Base-by-base conservation (phyloP, 2,329 filamentous ascomycete species). In the Rhynchosporium agropyri region DNA sequence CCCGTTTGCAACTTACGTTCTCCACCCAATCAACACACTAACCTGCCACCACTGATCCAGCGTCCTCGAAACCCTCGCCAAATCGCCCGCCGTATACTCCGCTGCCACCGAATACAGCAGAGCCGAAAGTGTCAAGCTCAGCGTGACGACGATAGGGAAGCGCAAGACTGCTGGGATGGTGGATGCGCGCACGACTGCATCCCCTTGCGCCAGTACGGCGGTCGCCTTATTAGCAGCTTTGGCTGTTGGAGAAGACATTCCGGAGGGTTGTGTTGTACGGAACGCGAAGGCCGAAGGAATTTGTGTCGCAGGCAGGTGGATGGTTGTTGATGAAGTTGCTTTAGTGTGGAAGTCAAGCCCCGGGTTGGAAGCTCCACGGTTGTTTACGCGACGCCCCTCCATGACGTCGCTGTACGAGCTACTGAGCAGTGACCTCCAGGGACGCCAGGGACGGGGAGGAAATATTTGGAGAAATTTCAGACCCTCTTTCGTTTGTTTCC, bases 31-130 rank as follows among this genome's bases (percentile, higher is more conserved):
- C 67, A 86, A 70, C 38, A 77, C 79, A 5, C 76, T 79, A 33
- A 91, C 81, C 73, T 91, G 86, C 72, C 78, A 77, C 80, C 84
- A 85, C 58, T 83, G 82, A 57, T 88, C 84, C 64, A 86, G 76
- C 62, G 81, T 82, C 71, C 87, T 85, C 74, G 86, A 89, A 63
- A 94, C 82, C 31, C 79, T 78, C 0, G 86, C 86, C 46, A 96
- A 79, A 74, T 93, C 88, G 6, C 83, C 84, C 13, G 82, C 57
- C 20, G 56, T 63, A 51, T 65, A 81, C 43, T 83, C 80, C 54
- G 84, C 81, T 6, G 84, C 79, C 58, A 88, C 73, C 53, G 85
- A 84, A 75, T 90, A 89, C 6, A 90, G 81, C 20, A 87, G 71
- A 15, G 84, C 81, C 67, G 87, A 89, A 62, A 92, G 77, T 38